phyloP scores from a whole-genome alignment of 129 eudicot species.

The Lactuca sativa region DNA sequence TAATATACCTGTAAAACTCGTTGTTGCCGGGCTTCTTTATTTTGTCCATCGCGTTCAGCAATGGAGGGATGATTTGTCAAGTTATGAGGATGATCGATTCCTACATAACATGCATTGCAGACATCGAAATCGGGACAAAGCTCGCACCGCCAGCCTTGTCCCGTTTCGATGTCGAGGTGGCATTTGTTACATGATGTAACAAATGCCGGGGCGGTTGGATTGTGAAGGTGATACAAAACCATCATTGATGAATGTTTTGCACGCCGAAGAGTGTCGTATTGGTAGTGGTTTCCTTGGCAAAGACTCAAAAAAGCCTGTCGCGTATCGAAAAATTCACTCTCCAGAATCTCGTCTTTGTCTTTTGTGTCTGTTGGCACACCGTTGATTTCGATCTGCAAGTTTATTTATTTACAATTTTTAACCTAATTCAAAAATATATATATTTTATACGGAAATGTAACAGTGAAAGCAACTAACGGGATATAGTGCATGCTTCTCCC shows the following conservation, averaged over 20 bases:
- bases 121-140: conserved; percentile 88
- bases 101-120: conserved; percentile 81
- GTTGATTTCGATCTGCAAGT: conserved; percentile 65
- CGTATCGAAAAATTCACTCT: conserved; percentile 90
- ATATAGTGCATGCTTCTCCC: conserved; percentile 67
- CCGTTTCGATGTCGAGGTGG: conserved; percentile 87
- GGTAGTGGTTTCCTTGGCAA: conserved; percentile 96
- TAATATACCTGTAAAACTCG: conserved; percentile 81
- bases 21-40: conserved; percentile 84
- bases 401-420: conserved; percentile 17
- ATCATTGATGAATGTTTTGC: conserved; percentile 99
- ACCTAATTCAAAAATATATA: too few relatives aligned
- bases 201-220: conserved; percentile 96
- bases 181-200: conserved; percentile 75
- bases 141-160: conserved; percentile 99
- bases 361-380: conserved; percentile 67
- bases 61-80: conserved; percentile 71
- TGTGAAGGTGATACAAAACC: conserved; percentile 95
- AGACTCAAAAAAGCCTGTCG: conserved; percentile 90
- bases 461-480: conserved; percentile 43
- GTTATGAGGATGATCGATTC: conserved; percentile 88
- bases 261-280: conserved; percentile 90
- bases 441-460: background rate
- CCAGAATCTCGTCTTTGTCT: conserved; percentile 88
- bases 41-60: conserved; percentile 91